A percentile compares a stretch with the other conserved stretches of the same genome.
phyloP scores from a whole-genome alignment of 371 early-diverging fungal genomes.

The Fennellomyces sp. region DNA sequence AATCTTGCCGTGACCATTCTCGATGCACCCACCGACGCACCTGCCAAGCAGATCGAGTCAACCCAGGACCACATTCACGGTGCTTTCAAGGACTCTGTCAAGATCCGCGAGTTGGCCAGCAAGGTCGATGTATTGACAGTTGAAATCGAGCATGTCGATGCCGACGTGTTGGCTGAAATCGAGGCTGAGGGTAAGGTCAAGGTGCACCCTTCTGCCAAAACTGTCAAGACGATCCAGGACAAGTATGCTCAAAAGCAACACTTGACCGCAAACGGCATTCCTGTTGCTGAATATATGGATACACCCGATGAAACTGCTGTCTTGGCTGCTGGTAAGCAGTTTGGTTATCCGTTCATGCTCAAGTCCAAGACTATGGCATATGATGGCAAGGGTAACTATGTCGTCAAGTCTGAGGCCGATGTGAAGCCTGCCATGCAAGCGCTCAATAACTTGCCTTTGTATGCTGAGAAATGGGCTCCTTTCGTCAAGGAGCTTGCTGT shows the following conservation, averaged over 20 bases:
- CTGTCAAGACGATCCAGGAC: slow-evolving; percentile 91
- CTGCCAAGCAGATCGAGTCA: slow-evolving; percentile 87
- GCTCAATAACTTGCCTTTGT: slow-evolving; percentile 62
- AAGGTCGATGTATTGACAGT: slow-evolving; percentile 86
- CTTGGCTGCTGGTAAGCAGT: slow-evolving; percentile 56
- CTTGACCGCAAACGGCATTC: slow-evolving; percentile 61
- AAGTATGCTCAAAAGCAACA: slow-evolving; percentile 91
- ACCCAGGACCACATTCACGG: slow-evolving; percentile 75
- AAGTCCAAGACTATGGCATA: slow-evolving; percentile 94
- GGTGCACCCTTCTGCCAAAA: slow-evolving; percentile 80
- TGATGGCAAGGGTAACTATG: slow-evolving; percentile 93
- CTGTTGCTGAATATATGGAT: slow-evolving; percentile 76
- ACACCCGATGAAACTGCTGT: slow-evolving; percentile 54
- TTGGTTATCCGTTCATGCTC: slow-evolving; percentile 93
- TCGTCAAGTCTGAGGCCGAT: slow-evolving; percentile 71
- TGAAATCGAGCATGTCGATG: slow-evolving; percentile 97
- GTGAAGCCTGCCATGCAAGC: slow-evolving; percentile 64
- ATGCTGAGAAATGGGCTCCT: slow-evolving; percentile 93
- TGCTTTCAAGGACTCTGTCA: slow-evolving; percentile 76
- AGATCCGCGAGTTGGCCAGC: slow-evolving; percentile 76
- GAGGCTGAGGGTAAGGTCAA: slow-evolving; percentile 52
- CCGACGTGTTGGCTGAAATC: slow-evolving; percentile 69
- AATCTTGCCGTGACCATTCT: slow-evolving; percentile 83
- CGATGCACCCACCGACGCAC: slow-evolving; percentile 73
- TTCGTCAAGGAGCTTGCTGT: slow-evolving; percentile 94